These are phyloP conservation scores for Panellus pusillus DNA, from an alignment of 768 basidiomycete genomes.

Conservation along the genomic window DNA sequence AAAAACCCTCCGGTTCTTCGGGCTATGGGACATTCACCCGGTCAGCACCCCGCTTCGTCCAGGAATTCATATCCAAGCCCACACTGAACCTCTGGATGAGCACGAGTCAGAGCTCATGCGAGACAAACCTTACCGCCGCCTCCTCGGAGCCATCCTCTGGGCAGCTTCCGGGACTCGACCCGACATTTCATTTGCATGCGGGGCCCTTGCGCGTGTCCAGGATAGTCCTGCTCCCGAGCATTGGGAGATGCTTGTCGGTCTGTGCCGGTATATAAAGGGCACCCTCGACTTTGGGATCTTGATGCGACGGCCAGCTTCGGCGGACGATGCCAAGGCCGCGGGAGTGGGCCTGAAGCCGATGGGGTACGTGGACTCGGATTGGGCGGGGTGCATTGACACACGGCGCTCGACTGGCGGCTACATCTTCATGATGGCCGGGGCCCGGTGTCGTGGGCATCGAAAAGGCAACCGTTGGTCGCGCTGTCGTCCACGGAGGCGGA, in stretches of 20 bases:
- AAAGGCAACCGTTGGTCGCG: slow-evolving; percentile 10
- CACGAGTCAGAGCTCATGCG: slow-evolving; percentile 10
- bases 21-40: too few species aligned
- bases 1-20: neutral
- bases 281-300: slow-evolving; percentile 24
- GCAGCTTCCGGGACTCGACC: slow-evolving; percentile 5
- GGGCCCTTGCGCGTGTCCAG: slow-evolving; percentile 12
- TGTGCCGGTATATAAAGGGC: slow-evolving; percentile 31
- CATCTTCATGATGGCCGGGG: slow-evolving; percentile 33
- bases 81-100: neutral
- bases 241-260: slow-evolving; percentile 27
- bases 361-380: slow-evolving; percentile 22
- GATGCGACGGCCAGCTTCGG: too few species aligned
- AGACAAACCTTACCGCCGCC: slow-evolving; percentile 15
- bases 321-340: too few species aligned
- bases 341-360: neutral
- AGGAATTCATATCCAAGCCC: too few species aligned
- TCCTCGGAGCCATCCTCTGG: slow-evolving; percentile 23
- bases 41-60: too few species aligned
- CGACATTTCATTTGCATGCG: slow-evolving; percentile 9
- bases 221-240: slow-evolving; percentile 25
- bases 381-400: slow-evolving; percentile 12
- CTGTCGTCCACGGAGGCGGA: slow-evolving; percentile 45
- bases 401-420: slow-evolving; percentile 25
- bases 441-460: slow-evolving; percentile 41